Evolutionary conservation across 1,139 yeast species (phyloP).

Genomic region (Saccharomycopsis hybrid): DNA sequence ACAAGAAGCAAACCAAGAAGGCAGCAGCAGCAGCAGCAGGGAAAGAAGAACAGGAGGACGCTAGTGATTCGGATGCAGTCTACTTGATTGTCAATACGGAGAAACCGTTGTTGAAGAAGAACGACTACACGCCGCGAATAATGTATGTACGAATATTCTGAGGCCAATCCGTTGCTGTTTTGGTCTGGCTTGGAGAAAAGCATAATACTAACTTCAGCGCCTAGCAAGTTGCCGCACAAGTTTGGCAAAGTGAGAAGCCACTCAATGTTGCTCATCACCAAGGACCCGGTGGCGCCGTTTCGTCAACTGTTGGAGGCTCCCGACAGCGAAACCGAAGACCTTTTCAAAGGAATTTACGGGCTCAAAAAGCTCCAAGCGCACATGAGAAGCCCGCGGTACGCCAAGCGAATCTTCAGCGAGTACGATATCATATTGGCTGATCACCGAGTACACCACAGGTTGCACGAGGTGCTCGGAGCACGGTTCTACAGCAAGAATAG

Average conservation of each 20-base stretch:
- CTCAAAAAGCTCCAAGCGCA: conserved; percentile 48
- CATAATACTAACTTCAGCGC: no score
- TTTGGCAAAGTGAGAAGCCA: conserved; percentile 41
- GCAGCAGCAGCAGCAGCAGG: no score
- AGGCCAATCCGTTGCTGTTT: no score
- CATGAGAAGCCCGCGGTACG: conserved; percentile 31
- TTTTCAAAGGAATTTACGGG: conserved; percentile 51
- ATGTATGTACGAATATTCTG: no score
- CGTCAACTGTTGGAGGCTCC: conserved; percentile 40
- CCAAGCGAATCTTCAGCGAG: conserved; percentile 47
- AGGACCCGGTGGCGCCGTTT: conserved; percentile 58
- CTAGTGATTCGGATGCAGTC: conserved; percentile 24
- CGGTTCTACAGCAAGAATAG: conserved; percentile 52
- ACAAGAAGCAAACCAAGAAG: no score
- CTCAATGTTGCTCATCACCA: conserved; percentile 54
- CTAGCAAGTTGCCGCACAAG: conserved; percentile 44
- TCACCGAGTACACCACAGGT: conserved; percentile 51
- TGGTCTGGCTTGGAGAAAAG: no score
- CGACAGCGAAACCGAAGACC: conserved; percentile 50
- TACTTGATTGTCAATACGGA: conserved; percentile 50
- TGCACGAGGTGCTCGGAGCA: conserved; percentile 51
- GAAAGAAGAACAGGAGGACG: background rate
- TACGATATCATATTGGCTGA: conserved; percentile 64
- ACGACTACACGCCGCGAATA: conserved; percentile 59
- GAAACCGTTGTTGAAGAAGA: conserved; percentile 40